Evolutionary conservation across 176 grass and related monocot species (phyloP), one percentile per base, ranked within the genome.

Genomic region (Puya raimondii): DNA sequence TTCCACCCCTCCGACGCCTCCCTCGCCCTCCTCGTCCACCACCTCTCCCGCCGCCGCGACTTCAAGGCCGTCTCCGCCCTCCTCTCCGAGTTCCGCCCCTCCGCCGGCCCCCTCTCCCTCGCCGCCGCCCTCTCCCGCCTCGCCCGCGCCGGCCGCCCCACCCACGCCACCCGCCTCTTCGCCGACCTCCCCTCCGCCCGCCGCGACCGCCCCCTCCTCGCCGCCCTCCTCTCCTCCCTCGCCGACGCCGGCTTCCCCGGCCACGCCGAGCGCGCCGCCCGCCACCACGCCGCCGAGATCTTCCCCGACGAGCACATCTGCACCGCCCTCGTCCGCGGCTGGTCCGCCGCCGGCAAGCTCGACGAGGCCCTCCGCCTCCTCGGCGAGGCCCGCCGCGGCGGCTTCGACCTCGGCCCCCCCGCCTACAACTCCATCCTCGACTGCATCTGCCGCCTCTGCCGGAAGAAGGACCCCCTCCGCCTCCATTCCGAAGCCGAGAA

Each of bases 221-320:
- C 86, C 48, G 81, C 71, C 1, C 81, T 96, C 14, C 79, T 96
- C 6, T 64, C 82, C 42, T 33, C 94, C 10, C 85, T 99, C 59
- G 58, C 82, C 9, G 50, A 82, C 1, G 72, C 85, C 69, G 87
- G 94, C 0, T 88, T 88, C 58, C 75, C 89, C 5, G 76, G 76
- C 12, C 84, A 93, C 12, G 94, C 94, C 1, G 89, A 99, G 70
- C 79, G 85, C 51, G 77, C 79, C 49, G 84, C 84, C 65, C 85
- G 85, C 77, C 85, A 86, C 52, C 75, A 85, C 22, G 87, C 86
- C 15, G 67, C 81, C 53, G 89, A 88, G 53, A 85, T 99, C 65
- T 93, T 99, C 70, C 89, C 94, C 0, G 85, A 99, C 64, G 87
- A 93, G 10, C 80, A 85, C 54, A 99, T 93, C 14, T 99, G 94